Conservation (phyloP, 2,329 filamentous ascomycete species). For the Tolypocladium inflatum region DNA sequence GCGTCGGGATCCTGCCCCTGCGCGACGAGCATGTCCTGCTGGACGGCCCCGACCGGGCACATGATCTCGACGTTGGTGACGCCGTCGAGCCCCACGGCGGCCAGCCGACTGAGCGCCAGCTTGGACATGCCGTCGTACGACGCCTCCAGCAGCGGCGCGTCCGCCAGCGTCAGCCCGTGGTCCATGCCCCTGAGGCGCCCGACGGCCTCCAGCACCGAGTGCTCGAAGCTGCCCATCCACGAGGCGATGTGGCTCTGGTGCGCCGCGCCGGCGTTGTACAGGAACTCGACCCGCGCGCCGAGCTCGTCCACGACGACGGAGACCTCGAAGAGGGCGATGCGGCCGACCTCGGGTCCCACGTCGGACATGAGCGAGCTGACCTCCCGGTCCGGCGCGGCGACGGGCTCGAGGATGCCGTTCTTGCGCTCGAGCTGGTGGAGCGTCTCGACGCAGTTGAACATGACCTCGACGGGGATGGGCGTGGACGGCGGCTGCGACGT, state of each 20-base stretch:
- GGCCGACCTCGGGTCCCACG: slow-evolving; percentile 34
- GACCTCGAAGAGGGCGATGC: slow-evolving; percentile 41
- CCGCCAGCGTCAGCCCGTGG: slow-evolving; percentile 39
- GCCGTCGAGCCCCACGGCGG: slow-evolving; percentile 28
- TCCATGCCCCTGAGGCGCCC: slow-evolving; percentile 28
- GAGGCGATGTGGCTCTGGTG: slow-evolving; percentile 31
- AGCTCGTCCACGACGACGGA: slow-evolving; percentile 36
- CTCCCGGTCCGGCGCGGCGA: slow-evolving; percentile 28
- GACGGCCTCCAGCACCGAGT: slow-evolving; percentile 34
- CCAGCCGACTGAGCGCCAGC: slow-evolving; percentile 32
- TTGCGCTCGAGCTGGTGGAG: slow-evolving; percentile 36
- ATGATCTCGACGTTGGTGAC: slow-evolving; percentile 38
- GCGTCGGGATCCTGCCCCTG: slow-evolving; percentile 30
- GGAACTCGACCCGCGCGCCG: slow-evolving; percentile 32
- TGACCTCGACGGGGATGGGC: slow-evolving; percentile 44
- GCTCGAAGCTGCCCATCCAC: slow-evolving; percentile 40
- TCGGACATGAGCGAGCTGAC: slow-evolving; percentile 30
- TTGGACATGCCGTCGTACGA: slow-evolving; percentile 34
- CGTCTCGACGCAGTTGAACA: slow-evolving; percentile 46
- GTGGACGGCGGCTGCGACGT: slow-evolving; percentile 18
- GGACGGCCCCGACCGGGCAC: slow-evolving; percentile 35
- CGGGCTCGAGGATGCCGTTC: slow-evolving; percentile 39
- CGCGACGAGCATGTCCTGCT: slow-evolving; percentile 39
- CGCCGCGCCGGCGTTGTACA: slow-evolving; percentile 31
- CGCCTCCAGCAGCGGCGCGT: slow-evolving; percentile 37